Percentiles rank a stretch among this genome's conserved stretches.
These are phyloP conservation scores for Tetrapyrgos nigripes DNA, from an alignment of 1,284 basidiomycete species.

Conservation along the genomic window DNA sequence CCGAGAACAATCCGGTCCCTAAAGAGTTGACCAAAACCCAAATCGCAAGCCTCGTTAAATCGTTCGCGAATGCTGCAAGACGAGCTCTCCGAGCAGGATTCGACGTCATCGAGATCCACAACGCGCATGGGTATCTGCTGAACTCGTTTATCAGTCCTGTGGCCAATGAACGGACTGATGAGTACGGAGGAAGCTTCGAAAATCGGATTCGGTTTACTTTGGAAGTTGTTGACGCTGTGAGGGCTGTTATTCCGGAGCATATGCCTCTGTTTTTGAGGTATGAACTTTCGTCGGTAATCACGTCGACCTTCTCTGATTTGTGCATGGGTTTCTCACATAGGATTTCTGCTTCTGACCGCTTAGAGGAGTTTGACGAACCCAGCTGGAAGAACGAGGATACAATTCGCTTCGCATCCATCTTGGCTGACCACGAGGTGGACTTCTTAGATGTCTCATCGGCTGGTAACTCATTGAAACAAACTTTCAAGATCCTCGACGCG, in stretches of 20 bases:
- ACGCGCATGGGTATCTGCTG: constrained; percentile 60
- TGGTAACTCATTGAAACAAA: constrained; percentile 55
- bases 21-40: constrained; percentile 43
- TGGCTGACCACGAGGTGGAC: constrained; percentile 67
- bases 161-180: constrained; percentile 63
- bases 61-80: constrained; percentile 59
- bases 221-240: constrained; percentile 59
- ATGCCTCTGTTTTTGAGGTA: constrained; percentile 78
- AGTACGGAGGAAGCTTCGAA: constrained; percentile 68
- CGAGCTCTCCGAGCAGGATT: constrained; percentile 51
- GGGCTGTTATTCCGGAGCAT: constrained; percentile 58
- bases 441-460: constrained; percentile 71
- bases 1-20: constrained; percentile 2
- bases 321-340: constrained; percentile 28
- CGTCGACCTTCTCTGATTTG: not conserved
- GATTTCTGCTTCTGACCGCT: constrained; percentile 68
- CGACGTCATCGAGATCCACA: too few relatives aligned
- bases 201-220: too few relatives aligned
- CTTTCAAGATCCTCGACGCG: constrained; percentile 45
- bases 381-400: constrained; percentile 71
- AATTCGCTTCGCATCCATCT: constrained; percentile 54
- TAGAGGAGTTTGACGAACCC: constrained; percentile 57
- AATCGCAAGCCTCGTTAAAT: constrained; percentile 57
- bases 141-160: constrained; percentile 55
- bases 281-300: constrained; percentile 13